A percentile compares a stretch with the other conserved stretches of the same genome.
Evolutionary conservation across 306 rosid species (phyloP).

Genomic region (Cercis canadensis): DNA sequence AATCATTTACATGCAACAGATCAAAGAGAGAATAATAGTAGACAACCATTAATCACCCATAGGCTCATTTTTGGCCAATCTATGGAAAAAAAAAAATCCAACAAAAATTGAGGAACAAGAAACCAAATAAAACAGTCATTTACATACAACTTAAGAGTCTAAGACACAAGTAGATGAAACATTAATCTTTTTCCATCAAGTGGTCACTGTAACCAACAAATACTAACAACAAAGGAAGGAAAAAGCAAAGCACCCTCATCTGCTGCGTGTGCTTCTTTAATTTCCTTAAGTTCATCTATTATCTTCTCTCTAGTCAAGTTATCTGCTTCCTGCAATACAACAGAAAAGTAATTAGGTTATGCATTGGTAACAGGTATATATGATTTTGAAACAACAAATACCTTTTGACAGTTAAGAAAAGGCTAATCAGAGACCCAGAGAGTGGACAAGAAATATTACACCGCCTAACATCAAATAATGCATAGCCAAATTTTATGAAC

Average conservation of each 20-base stretch:
- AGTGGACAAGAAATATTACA: conserved; percentile 4
- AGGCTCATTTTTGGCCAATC: conserved; percentile 2
- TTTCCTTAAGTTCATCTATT: conserved; percentile 78
- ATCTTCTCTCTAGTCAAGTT: conserved; percentile 78
- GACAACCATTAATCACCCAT: conserved; percentile 12
- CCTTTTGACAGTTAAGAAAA: background rate
- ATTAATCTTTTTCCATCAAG: background rate
- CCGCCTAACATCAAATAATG: background rate
- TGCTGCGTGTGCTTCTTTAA: conserved; percentile 89
- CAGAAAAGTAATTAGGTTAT: conserved; percentile 19
- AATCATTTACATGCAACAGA: conserved; percentile 24
- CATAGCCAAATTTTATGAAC: background rate
- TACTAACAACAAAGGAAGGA: background rate
- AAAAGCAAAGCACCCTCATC: conserved; percentile 72
- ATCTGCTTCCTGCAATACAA: conserved; percentile 74
- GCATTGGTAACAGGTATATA: background rate
- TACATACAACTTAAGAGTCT: background rate
- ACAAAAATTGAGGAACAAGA: background rate
- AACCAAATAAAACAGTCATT: background rate
- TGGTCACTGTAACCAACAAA: conserved; percentile 1
- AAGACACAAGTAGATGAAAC: conserved; percentile 1
- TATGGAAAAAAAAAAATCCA: background rate
- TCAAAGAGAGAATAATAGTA: conserved; percentile 13
- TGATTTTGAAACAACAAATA: conserved; percentile 14
- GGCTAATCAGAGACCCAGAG: background rate